These are phyloP conservation scores for Candida ulmi DNA, from an alignment of 805 yeast genomes.

Conservation along the genomic window DNA sequence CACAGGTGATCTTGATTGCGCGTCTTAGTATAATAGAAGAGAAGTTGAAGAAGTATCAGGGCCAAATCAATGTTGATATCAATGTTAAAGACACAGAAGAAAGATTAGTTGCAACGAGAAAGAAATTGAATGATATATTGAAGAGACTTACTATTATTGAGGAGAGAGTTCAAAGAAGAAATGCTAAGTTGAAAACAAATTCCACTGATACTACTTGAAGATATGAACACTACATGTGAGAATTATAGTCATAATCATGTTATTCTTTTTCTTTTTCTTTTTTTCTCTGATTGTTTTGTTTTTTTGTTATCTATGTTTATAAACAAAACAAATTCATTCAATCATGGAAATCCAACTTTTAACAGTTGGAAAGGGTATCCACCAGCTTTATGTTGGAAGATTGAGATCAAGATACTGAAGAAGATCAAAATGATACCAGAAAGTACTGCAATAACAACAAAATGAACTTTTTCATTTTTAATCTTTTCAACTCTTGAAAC, in stretches of 20 bases:
- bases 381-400: constrained; percentile 64
- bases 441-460: constrained; percentile 42
- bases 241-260: too few species aligned
- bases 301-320: too few species aligned
- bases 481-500: constrained; percentile 50
- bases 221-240: too few species aligned
- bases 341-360: constrained; percentile 22
- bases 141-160: constrained; percentile 32
- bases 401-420: constrained; percentile 57
- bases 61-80: constrained; percentile 15
- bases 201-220: too few species aligned
- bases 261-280: too few species aligned
- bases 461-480: constrained; percentile 38
- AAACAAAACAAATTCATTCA: too few species aligned
- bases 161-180: constrained; percentile 19
- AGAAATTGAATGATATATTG: constrained; percentile 19
- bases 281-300: too few species aligned
- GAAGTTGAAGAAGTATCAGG: constrained; percentile 25
- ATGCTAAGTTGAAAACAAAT: too few species aligned
- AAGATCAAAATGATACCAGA: constrained; percentile 42
- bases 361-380: constrained; percentile 73
- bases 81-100: constrained; percentile 15
- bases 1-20: constrained; percentile 48
- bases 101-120: constrained; percentile 21
- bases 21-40: constrained; percentile 38